phyloP scores from a whole-genome alignment of 495 filamentous ascomycete species.

The Tirmania nivea region DNA sequence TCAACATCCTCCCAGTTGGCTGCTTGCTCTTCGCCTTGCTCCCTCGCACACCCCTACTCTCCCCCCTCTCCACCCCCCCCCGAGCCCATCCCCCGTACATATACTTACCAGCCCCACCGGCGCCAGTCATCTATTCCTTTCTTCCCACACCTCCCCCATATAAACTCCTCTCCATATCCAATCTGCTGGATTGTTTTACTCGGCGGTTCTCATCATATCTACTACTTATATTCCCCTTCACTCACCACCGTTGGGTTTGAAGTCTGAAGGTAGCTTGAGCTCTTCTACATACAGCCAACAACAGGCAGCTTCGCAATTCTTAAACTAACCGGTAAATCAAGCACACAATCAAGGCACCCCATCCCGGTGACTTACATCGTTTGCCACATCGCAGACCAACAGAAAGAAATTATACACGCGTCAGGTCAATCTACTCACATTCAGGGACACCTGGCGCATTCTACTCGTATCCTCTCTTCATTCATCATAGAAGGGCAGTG shows the following conservation, averaged over 20 bases:
- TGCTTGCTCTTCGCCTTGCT: not conserved
- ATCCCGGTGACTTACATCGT: not conserved
- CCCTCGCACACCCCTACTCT: not conserved
- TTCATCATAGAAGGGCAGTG: not conserved
- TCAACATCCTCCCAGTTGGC: no score
- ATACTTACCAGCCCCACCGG: no score
- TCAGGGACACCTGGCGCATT: not conserved
- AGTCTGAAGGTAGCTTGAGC: not conserved
- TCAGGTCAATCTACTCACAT: not conserved
- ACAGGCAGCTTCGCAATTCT: not conserved
- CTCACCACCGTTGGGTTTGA: slow-evolving; percentile 7
- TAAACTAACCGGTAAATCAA: not conserved
- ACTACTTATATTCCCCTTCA: slow-evolving; percentile 16
- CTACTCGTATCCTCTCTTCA: not conserved
- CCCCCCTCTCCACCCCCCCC: not conserved
- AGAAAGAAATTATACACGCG: not conserved
- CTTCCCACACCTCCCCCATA: no score
- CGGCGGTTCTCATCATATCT: slow-evolving; percentile 1
- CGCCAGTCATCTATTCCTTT: no score
- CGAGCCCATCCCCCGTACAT: no score
- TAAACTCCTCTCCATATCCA: no score
- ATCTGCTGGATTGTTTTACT: no score
- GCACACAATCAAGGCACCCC: not conserved
- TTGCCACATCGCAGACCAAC: not conserved
- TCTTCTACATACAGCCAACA: not conserved